phyloP scores from a whole-genome alignment of 805 yeast genomes.

The Schwanniomyces sp. region DNA sequence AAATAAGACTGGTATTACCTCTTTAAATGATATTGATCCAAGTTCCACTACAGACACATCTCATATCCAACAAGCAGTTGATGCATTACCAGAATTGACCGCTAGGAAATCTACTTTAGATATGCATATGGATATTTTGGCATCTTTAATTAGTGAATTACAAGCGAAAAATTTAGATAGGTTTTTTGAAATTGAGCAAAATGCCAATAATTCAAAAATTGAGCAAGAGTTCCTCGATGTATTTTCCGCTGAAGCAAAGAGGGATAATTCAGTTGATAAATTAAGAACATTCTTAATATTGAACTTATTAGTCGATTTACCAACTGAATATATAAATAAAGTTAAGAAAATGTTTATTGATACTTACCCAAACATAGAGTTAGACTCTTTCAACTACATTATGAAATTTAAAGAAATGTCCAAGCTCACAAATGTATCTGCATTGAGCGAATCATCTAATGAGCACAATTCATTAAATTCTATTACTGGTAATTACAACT shows the following conservation, averaged over 20 bases:
- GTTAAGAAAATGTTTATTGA: slow-evolving; percentile 62
- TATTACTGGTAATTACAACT: slow-evolving; percentile 20
- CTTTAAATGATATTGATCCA: slow-evolving; percentile 75
- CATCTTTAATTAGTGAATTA: slow-evolving; percentile 76
- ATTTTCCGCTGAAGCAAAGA: slow-evolving; percentile 48
- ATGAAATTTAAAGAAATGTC: slow-evolving; percentile 71
- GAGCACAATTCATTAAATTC: neutral
- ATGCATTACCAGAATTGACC: slow-evolving; percentile 88
- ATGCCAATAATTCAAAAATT: slow-evolving; percentile 59
- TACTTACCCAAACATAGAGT: slow-evolving; percentile 51
- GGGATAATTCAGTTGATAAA: slow-evolving; percentile 74
- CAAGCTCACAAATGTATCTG: slow-evolving; percentile 19
- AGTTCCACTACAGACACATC: slow-evolving; percentile 51
- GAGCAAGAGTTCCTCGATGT: slow-evolving; percentile 61
- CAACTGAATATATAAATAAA: slow-evolving; percentile 38
- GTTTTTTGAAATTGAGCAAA: slow-evolving; percentile 92
- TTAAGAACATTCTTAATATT: slow-evolving; percentile 86
- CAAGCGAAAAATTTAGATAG: slow-evolving; percentile 87
- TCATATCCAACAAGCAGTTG: slow-evolving; percentile 82
- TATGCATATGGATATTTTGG: slow-evolving; percentile 94
- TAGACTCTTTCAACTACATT: slow-evolving; percentile 68
- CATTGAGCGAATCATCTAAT: slow-evolving; percentile 11
- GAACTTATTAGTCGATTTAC: slow-evolving; percentile 50
- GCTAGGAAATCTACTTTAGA: slow-evolving; percentile 86
- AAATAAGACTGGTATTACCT: slow-evolving; percentile 66